Evolutionary conservation across 208 protist species (phyloP), one percentile per base, ranked within the genome.

Genomic region (Lotmaria passim): DNA sequence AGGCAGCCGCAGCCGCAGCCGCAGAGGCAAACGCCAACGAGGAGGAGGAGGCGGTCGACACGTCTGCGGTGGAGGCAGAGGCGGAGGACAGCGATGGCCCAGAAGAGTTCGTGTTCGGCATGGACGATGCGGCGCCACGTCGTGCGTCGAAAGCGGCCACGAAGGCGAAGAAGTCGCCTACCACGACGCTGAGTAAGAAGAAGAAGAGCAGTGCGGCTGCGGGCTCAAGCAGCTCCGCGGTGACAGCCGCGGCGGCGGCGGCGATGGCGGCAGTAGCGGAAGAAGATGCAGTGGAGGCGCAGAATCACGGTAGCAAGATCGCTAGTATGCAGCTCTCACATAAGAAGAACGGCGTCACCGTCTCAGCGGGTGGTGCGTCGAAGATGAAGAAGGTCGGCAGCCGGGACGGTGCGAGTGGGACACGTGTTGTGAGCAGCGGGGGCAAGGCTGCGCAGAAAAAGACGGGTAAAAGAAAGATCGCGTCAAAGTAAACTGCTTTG

Each of bases 61-160:
- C n/a, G n/a, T n/a, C n/a, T n/a, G n/a, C n/a, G n/a, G n/a, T n/a
- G n/a, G n/a, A n/a, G n/a, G 61, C 62, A 51, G n/a, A 66, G 0
- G 50, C 51, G 31, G 28, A 73, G 5, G 60, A 69, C 38, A 64
- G 69, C 14, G 79, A 89, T 44, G 84, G 39, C 1, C 82, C 86
- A 26, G 86, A 93, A 71, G 89, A 94, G 71, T 94, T 83, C 60
- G 72, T 88, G 12, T 83, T 94, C 50, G 75, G 78, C 34, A 78
- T 89, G 61, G 74, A 85, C 11, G 84, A 93, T 50, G 52, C 70
- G 21, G 78, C 76, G 14, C 76, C 79, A 19, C 79, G 69, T 19
- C 73, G 68, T 15, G 71, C 65, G 1, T 4, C 30, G 15, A 48
- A 41, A 2, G 31, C n/a, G 2, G 64, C 60, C 23, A 67, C 61